Conservation (phyloP, 768 basidiomycete species). For the Suillus bovinus region DNA sequence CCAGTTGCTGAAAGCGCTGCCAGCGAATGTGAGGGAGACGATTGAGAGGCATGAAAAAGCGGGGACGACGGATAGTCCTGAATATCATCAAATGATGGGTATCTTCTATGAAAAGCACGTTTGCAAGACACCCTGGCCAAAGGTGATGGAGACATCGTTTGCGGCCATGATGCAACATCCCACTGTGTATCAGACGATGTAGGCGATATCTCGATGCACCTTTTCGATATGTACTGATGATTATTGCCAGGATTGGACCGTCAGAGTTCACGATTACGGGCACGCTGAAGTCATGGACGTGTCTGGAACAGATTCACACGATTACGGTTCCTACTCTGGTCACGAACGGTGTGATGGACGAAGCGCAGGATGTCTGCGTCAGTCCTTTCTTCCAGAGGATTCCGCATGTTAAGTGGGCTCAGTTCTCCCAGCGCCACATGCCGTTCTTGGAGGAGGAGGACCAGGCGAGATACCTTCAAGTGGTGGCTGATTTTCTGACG, state of each 20-base stretch:
- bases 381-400: slow-evolving; percentile 29
- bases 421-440: slow-evolving; percentile 35
- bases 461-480: slow-evolving; percentile 33
- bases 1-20: slow-evolving; percentile 20
- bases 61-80: slow-evolving; percentile 25
- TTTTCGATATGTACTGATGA: background rate
- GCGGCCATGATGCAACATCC: slow-evolving; percentile 19
- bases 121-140: slow-evolving; percentile 31
- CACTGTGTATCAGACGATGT: slow-evolving; percentile 15
- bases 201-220: slow-evolving; percentile 11
- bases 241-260: slow-evolving; percentile 9
- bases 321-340: slow-evolving; percentile 37
- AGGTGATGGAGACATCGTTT: slow-evolving; percentile 24
- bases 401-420: slow-evolving; percentile 29
- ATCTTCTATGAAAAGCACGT: slow-evolving; percentile 30
- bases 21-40: slow-evolving; percentile 18
- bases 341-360: slow-evolving; percentile 34
- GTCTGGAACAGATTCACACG: slow-evolving; percentile 38
- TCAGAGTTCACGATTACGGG: slow-evolving; percentile 38
- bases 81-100: slow-evolving; percentile 26
- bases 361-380: slow-evolving; percentile 32
- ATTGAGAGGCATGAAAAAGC: slow-evolving; percentile 25
- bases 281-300: slow-evolving; percentile 41
- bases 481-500: slow-evolving; percentile 36
- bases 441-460: slow-evolving; percentile 43